Evolutionary conservation across 176 grass and related monocot genomes (phyloP).

Genomic region (Aegilops sharonensis): DNA sequence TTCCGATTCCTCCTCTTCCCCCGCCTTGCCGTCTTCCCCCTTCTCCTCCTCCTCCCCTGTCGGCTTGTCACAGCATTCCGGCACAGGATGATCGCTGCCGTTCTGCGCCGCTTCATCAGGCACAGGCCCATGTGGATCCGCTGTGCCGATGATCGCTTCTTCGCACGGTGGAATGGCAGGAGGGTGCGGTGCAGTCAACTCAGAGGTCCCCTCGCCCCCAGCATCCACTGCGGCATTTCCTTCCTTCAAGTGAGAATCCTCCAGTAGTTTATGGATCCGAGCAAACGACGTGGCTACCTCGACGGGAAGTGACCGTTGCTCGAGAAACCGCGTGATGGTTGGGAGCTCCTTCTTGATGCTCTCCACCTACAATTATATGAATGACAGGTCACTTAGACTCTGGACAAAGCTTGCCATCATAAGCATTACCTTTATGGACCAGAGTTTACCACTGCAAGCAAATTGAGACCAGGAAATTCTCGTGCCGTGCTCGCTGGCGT

Average conservation of each 20-base stretch:
- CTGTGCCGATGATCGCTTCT: neutral
- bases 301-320: neutral
- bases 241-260: neutral
- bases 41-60: neutral
- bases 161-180: neutral
- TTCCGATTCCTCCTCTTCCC: neutral
- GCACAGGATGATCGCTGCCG: neutral
- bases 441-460: constrained; percentile 1
- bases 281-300: constrained; percentile 16
- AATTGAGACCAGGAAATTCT: neutral
- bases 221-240: neutral
- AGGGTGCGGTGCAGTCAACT: neutral
- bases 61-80: neutral
- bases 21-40: neutral
- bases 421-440: neutral
- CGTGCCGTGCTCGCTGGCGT: neutral
- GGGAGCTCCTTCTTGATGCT: constrained; percentile 20
- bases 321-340: neutral
- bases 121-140: neutral
- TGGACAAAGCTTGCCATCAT: neutral
- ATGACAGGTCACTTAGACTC: neutral
- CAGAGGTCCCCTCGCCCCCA: neutral
- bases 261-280: neutral
- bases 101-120: neutral
- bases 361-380: constrained; percentile 1